Percentiles rank a stretch among this genome's conserved stretches.
Conservation (phyloP, 2,329 filamentous ascomycete species). For the Teratosphaeria gauchensis region DNA sequence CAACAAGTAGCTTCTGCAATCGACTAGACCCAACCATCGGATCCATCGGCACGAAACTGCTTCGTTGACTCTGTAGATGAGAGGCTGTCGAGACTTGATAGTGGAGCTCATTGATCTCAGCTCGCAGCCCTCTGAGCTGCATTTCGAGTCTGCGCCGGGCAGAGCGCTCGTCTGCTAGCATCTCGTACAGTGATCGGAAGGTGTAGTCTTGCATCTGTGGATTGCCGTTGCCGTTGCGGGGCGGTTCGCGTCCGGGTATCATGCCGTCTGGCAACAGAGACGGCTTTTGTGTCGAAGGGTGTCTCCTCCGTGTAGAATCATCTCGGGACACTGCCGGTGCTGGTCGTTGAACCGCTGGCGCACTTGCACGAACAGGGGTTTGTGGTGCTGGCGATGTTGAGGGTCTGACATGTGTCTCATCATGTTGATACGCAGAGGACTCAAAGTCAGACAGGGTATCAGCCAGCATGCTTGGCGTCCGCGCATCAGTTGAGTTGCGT, state of each 20-base stretch:
- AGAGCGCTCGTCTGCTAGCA: slow-evolving; percentile 28
- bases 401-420: slow-evolving; percentile 6
- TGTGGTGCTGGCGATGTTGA: slow-evolving; percentile 3
- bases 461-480: slow-evolving; percentile 26
- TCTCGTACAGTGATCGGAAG: slow-evolving; percentile 28
- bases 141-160: slow-evolving; percentile 26
- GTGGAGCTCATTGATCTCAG: slow-evolving; percentile 23
- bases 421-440: slow-evolving; percentile 13
- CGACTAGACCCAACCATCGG: slow-evolving; percentile 10
- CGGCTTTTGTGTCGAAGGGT: background rate
- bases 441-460: slow-evolving; percentile 18
- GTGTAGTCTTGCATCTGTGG: slow-evolving; percentile 13
- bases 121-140: slow-evolving; percentile 19
- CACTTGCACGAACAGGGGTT: slow-evolving; percentile 4
- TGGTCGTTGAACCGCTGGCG: background rate
- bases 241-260: too few relatives aligned
- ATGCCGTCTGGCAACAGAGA: background rate
- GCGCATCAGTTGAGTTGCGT: slow-evolving; percentile 9
- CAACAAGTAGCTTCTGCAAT: background rate
- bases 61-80: slow-evolving; percentile 14
- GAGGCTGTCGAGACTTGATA: slow-evolving; percentile 19
- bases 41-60: slow-evolving; percentile 16
- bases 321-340: background rate
- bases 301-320: background rate
- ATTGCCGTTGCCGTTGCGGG: background rate